Conservation (phyloP, 305 asterid genomes). For the Fraxinus ornus region DNA sequence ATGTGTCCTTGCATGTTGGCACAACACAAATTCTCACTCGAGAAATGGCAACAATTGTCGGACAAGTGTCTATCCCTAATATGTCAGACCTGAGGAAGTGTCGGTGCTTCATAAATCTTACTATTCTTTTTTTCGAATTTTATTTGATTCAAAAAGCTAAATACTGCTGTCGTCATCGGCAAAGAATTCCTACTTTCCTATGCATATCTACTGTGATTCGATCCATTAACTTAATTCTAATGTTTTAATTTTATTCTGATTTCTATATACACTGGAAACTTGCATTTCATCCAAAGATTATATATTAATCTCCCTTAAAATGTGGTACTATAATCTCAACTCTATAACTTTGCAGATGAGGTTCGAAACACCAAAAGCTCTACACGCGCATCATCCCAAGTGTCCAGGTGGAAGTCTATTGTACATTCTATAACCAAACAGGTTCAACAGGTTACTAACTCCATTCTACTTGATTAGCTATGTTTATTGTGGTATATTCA, state of each 20-base stretch:
- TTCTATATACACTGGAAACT: background rate
- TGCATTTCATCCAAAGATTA: background rate
- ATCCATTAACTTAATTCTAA: background rate
- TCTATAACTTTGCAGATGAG: conserved; percentile 46
- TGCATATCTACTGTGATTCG: background rate
- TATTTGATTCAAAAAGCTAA: background rate
- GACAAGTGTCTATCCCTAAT: background rate
- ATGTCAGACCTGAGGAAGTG: background rate
- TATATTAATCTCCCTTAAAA: conserved; percentile 12
- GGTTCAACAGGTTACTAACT: conserved; percentile 83
- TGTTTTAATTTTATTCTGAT: background rate
- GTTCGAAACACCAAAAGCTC: conserved; percentile 44
- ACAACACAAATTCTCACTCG: background rate
- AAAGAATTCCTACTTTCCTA: background rate
- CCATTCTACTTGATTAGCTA: conserved; percentile 19
- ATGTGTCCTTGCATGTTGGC: background rate
- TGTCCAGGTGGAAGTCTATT: conserved; percentile 79
- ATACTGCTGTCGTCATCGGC: background rate
- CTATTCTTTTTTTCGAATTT: background rate
- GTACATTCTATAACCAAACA: conserved; percentile 80
- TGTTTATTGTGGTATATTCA: conserved; percentile 9
- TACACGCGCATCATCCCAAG: conserved; percentile 47
- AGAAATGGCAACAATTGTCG: background rate
- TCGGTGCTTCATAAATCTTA: background rate
- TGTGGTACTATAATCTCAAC: conserved; percentile 18